Evolutionary conservation across 345 rosid genomes (phyloP).

Genomic region (Pugionium dolabratum): DNA sequence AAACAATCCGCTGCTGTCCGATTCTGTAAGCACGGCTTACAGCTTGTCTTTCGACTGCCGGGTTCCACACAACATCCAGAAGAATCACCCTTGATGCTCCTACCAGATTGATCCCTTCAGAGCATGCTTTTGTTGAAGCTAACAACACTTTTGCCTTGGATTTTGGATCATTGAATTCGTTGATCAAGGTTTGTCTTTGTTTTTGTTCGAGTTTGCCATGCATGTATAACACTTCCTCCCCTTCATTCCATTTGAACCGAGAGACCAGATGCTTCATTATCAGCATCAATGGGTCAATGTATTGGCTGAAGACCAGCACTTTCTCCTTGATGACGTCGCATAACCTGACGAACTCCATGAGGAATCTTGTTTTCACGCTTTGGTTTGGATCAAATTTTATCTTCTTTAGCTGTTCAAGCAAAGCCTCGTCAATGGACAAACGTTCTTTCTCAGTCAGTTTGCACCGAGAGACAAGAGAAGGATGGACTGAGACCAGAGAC

Average conservation of each 20-base stretch:
- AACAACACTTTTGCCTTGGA: constrained; percentile 60
- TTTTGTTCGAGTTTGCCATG: constrained; percentile 44
- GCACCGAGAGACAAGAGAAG: constrained; percentile 51
- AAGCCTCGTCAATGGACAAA: constrained; percentile 10
- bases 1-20: constrained; percentile 58
- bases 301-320: constrained; percentile 71
- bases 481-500: constrained; percentile 64
- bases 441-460: constrained; percentile 29
- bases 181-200: constrained; percentile 53
- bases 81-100: constrained; percentile 78
- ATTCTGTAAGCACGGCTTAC: constrained; percentile 75
- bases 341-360: constrained; percentile 50
- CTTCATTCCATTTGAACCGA: constrained; percentile 48
- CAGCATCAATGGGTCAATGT: constrained; percentile 50
- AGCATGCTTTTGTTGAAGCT: constrained; percentile 72
- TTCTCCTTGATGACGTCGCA: constrained; percentile 49
- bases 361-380: constrained; percentile 62
- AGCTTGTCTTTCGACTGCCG: constrained; percentile 78
- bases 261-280: constrained; percentile 46
- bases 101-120: constrained; percentile 69
- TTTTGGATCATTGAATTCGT: constrained; percentile 50
- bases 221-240: constrained; percentile 53
- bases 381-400: constrained; percentile 41
- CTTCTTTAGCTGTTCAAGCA: constrained; percentile 39
- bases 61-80: constrained; percentile 78